Conservation (phyloP, 2,329 filamentous ascomycete species). For the Kalaharituber pfeilii region DNA sequence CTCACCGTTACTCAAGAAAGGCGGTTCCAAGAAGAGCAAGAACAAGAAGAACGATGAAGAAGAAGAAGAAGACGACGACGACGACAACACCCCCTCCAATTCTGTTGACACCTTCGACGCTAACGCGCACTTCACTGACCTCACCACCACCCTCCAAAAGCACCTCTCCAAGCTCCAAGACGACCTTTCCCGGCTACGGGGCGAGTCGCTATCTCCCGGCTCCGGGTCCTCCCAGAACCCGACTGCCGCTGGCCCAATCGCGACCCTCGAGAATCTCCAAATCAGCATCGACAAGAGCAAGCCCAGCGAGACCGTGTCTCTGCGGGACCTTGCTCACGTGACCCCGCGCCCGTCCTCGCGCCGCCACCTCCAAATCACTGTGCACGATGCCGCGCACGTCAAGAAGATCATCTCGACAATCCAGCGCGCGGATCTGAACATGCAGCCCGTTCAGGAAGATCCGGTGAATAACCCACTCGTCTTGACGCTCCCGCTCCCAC, state of each 20-base stretch:
- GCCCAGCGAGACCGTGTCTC: slow-evolving; percentile 30
- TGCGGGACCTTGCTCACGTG: slow-evolving; percentile 50
- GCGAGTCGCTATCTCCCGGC: too few relatives aligned
- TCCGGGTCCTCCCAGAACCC: background rate
- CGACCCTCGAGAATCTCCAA: slow-evolving; percentile 39
- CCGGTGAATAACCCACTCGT: slow-evolving; percentile 32
- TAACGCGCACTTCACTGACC: slow-evolving; percentile 34
- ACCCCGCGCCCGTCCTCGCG: slow-evolving; percentile 42
- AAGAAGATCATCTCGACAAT: slow-evolving; percentile 39
- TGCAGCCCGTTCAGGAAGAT: slow-evolving; percentile 33
- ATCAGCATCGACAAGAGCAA: slow-evolving; percentile 43
- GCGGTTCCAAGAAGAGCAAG: slow-evolving; percentile 37
- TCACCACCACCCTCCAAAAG: slow-evolving; percentile 39
- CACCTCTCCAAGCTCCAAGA: slow-evolving; percentile 40
- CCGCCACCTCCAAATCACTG: slow-evolving; percentile 32
- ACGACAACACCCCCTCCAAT: slow-evolving; percentile 36
- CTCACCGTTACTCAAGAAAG: slow-evolving; percentile 23
- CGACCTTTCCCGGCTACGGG: slow-evolving; percentile 43
- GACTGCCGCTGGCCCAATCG: slow-evolving; percentile 24
- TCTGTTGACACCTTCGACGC: slow-evolving; percentile 10
- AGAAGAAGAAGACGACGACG: slow-evolving; percentile 22
- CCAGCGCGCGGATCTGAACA: slow-evolving; percentile 33
- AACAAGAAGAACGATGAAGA: slow-evolving; percentile 35
- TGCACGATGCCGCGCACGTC: slow-evolving; percentile 34
- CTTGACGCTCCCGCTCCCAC: slow-evolving; percentile 38